These are phyloP conservation scores for Periconia macrospinosa DNA, from an alignment of 2,329 filamentous ascomycete species.

Conservation along the genomic window DNA sequence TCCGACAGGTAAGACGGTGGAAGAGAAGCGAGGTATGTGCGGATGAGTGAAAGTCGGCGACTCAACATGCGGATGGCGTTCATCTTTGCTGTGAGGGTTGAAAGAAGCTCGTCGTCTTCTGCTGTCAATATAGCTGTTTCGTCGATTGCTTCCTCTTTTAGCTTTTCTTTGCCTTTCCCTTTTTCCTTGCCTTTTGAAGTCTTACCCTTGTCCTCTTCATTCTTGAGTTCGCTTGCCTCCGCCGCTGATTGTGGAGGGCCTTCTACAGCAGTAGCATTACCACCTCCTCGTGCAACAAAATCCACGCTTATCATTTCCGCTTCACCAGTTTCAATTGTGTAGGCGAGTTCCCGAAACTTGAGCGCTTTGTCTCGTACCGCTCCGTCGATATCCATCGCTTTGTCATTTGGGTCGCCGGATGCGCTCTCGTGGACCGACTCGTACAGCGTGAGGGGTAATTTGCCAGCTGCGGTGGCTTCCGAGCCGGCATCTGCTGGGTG, in stretches of 20 bases:
- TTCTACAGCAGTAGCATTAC: conserved; percentile 68
- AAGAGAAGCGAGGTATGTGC: conserved; percentile 72
- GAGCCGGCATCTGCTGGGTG: conserved; percentile 65
- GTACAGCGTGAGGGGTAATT: conserved; percentile 87
- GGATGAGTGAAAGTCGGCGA: conserved; percentile 56
- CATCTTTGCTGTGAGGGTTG: conserved; percentile 77
- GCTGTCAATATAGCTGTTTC: conserved; percentile 50
- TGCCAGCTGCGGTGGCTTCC: conserved; percentile 66
- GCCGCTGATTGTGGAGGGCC: conserved; percentile 28
- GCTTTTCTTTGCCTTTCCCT: conserved; percentile 56
- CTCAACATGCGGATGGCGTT: conserved; percentile 95
- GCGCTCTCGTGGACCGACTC: conserved; percentile 63
- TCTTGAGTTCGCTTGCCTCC: conserved; percentile 17
- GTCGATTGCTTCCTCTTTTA: conserved; percentile 46
- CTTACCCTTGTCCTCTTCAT: conserved; percentile 46
- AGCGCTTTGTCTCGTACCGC: conserved; percentile 54
- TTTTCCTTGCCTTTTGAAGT: conserved; percentile 56
- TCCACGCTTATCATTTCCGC: conserved; percentile 98
- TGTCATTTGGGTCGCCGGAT: conserved; percentile 37
- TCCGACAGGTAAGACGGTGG: conserved; percentile 66
- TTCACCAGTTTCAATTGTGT: conserved; percentile 89
- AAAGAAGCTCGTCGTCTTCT: conserved; percentile 68
- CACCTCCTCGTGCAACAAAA: conserved; percentile 82
- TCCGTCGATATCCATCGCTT: conserved; percentile 66
- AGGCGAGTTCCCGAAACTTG: conserved; percentile 81